Percentiles rank a stretch among this genome's conserved stretches.
Conservation (phyloP, 2,329 filamentous ascomycete genomes). For the Aspergillus jensenii region DNA sequence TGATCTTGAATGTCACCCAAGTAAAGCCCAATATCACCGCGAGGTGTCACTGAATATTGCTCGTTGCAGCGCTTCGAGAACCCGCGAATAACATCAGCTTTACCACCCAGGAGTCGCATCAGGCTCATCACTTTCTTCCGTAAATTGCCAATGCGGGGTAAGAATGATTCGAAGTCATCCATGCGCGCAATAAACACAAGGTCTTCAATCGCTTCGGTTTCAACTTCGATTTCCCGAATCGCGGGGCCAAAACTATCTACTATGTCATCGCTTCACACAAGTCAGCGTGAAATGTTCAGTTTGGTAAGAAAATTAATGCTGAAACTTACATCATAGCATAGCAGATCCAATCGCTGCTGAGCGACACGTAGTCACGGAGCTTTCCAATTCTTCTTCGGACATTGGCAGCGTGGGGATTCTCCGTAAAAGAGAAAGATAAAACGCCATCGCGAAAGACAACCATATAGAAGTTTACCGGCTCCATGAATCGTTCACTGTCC, state of each 20-base stretch:
- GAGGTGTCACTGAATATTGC: slow-evolving; percentile 90
- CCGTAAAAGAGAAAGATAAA: slow-evolving; percentile 88
- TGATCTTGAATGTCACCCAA: slow-evolving; percentile 98
- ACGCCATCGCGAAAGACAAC: slow-evolving; percentile 95
- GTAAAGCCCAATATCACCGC: slow-evolving; percentile 95
- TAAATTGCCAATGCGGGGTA: slow-evolving; percentile 83
- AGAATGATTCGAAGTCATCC: slow-evolving; percentile 83
- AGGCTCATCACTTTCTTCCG: slow-evolving; percentile 94
- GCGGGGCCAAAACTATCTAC: slow-evolving; percentile 92
- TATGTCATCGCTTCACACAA: slow-evolving; percentile 75
- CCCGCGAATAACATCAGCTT: slow-evolving; percentile 96
- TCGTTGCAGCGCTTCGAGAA: slow-evolving; percentile 99
- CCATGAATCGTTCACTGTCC: slow-evolving; percentile 77
- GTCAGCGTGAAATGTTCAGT: slow-evolving; percentile 9
- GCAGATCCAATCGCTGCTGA: slow-evolving; percentile 98
- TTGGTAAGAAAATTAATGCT: background rate
- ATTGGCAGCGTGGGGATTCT: slow-evolving; percentile 81
- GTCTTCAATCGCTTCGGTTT: slow-evolving; percentile 92
- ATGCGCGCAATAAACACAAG: slow-evolving; percentile 89
- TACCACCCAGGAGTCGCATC: slow-evolving; percentile 89
- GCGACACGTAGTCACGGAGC: slow-evolving; percentile 88
- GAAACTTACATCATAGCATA: slow-evolving; percentile 85
- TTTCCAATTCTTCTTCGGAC: slow-evolving; percentile 90
- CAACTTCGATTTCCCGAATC: slow-evolving; percentile 80
- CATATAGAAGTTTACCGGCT: slow-evolving; percentile 95